Base-by-base conservation (phyloP, 2,329 filamentous ascomycete species). In the Trichocomaceae sp. region DNA sequence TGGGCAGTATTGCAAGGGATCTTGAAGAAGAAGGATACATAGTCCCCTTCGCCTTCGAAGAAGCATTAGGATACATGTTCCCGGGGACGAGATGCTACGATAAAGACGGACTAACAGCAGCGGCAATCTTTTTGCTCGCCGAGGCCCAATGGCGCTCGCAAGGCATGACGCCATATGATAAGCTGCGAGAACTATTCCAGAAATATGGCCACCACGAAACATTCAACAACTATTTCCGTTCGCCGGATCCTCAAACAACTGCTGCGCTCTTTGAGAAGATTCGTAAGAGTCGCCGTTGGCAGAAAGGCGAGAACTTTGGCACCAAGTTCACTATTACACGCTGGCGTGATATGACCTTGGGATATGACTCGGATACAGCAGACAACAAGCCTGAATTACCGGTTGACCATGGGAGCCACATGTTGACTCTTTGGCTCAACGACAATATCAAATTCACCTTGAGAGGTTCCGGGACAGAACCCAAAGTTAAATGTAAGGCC, bases 61-160 rank as follows among this genome's bases (percentile, higher is more conserved):
- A 86, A 68, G 83, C 83, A 7, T 76, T 86, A 20, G 83, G 83
- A 1, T 86, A 84, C 66, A 85, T 85, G 83, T 83, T 85, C 53
- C 76, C 82, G 0, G 69, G 75, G 7, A 78, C 84, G 1, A 53
- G 47, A 53, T 82, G 82, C 39, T 79, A 81, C 60, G 83, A 86
- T 67, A 86, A 86, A 62, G 83, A 86, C 64, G 83, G 82, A 3
- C 78, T 86, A 54, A 77, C 80, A 5, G 82, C 82, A 1, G 80
- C 82, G 2, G 75, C 78, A 10, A 72, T 83, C 15, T 85, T 85
- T 64, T 68, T 85, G 5, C 75, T 76, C 12, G 81, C 80, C 1
- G 74, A 77, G 55, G 74, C 75, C 17, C 68, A 75, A 54, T 84
- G 82, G 64, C 69, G 66, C 19, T 64, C 66, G 2, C 71, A 82